Evolutionary conservation across 768 basidiomycete genomes (phyloP), one percentile per base, ranked within the genome.

Genomic region (Boletus rubropictus): DNA sequence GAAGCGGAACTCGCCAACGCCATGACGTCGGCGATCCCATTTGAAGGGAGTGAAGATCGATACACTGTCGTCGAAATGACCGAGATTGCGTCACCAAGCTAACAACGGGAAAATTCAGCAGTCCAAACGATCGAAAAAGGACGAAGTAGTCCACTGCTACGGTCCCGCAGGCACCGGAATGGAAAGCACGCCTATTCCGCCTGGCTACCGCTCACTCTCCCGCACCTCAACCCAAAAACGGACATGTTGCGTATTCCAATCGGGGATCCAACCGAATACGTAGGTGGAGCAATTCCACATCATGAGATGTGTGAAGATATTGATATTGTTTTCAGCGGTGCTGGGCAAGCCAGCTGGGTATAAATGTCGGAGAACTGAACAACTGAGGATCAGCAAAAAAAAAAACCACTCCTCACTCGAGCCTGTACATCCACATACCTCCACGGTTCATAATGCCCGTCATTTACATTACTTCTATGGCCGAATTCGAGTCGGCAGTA

Each of bases 171-270:
- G 54, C 40, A 37, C 41, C 42, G 48, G 52, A 64, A 63, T 62
- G 60, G 63, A 62, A 51, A 52, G 53, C 62, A 63, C 56, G 62
- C 60, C 56, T 45, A 44, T 41, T 53, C 56, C 58, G 55, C 63
- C 62, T 65, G 62, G 62, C 39, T 49, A 49, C 50, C 42, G 15
- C 43, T 61, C 55, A 41, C 37, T 55, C 52, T 53, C 51, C 39
- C 42, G 49, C 43, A 50, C 32, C 18, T 59, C 46, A 32, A 46
- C 41, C 52, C 29, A 50, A 48, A 46, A 47, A 44, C 35, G 45
- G 51, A 50, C 44, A 51, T 62, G 38, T 40, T 60, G 14, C 41
- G 37, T 28, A 36, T 48, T 47, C 43, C 29, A 54, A 60, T 60
- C 46, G 43, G 57, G 47, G 46, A 64, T 64, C 63, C 34, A 42